A percentile compares a stretch with the other conserved stretches of the same genome.
Conservation (phyloP, 202 grass and related monocot species). For the Zoysia matrella region DNA sequence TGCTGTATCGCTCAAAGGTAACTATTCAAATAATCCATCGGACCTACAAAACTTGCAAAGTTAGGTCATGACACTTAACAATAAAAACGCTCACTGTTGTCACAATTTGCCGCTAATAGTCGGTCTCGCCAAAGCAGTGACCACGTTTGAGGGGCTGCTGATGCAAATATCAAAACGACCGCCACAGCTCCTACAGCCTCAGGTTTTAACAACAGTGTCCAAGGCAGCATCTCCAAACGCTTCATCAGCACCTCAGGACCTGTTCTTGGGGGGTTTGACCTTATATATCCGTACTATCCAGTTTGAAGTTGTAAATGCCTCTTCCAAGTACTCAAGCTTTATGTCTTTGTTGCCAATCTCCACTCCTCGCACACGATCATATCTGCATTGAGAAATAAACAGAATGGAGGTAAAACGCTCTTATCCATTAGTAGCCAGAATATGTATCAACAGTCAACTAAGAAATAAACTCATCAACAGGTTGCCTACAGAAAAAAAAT, state of each 20-base stretch:
- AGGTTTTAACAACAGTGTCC: conserved; percentile 35
- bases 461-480: conserved; percentile 13
- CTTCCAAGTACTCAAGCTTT: conserved; percentile 97
- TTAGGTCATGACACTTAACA: too few species aligned
- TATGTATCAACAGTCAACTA: background rate
- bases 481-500: background rate
- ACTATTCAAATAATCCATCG: too few species aligned
- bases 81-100: too few species aligned
- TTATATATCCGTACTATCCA: conserved; percentile 99
- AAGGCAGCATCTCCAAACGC: background rate
- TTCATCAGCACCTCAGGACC: conserved; percentile 61
- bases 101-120: background rate
- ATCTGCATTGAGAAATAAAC: conserved; percentile 52
- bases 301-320: conserved; percentile 97
- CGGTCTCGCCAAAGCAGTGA: conserved; percentile 42
- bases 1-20: too few species aligned
- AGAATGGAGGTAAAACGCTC: background rate
- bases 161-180: conserved; percentile 24
- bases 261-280: conserved; percentile 96
- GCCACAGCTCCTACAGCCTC: conserved; percentile 12
- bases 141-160: background rate
- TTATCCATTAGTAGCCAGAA: background rate
- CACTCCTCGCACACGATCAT: conserved; percentile 93
- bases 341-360: conserved; percentile 99
- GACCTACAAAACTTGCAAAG: too few species aligned